Evolutionary conservation across 805 yeast genomes (phyloP).

Genomic region (Wickerhamomyces chambardii): DNA sequence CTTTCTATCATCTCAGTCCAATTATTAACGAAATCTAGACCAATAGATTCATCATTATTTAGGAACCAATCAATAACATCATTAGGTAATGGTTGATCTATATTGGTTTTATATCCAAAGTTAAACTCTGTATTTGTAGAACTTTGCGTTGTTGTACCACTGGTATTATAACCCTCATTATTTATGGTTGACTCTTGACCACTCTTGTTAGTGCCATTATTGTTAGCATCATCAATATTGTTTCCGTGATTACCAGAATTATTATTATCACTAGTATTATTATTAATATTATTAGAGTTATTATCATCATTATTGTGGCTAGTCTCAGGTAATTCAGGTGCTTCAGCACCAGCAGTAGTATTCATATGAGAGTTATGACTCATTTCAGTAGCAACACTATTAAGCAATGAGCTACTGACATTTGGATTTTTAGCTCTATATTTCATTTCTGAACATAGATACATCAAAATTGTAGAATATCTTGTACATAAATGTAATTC

Average conservation of each 20-base stretch:
- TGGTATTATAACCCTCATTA: neutral
- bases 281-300: neutral
- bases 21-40: slow-evolving; percentile 58
- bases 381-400: neutral
- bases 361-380: too few relatives aligned
- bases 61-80: slow-evolving; percentile 43
- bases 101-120: slow-evolving; percentile 13
- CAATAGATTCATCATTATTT: slow-evolving; percentile 35
- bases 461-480: slow-evolving; percentile 70
- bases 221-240: neutral
- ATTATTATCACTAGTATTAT: neutral
- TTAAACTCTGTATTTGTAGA: slow-evolving; percentile 1
- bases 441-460: slow-evolving; percentile 68
- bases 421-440: slow-evolving; percentile 23
- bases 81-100: slow-evolving; percentile 15
- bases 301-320: too few relatives aligned
- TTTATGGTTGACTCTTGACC: neutral
- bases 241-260: neutral
- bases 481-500: slow-evolving; percentile 78
- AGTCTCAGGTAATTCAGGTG: neutral
- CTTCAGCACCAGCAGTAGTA: neutral
- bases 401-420: neutral
- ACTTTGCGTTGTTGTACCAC: too few relatives aligned
- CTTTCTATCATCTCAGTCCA: slow-evolving; percentile 78
- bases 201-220: slow-evolving; percentile 1